Evolutionary conservation across 2,329 filamentous ascomycete genomes (phyloP).

Genomic region (Penicillium italicum): DNA sequence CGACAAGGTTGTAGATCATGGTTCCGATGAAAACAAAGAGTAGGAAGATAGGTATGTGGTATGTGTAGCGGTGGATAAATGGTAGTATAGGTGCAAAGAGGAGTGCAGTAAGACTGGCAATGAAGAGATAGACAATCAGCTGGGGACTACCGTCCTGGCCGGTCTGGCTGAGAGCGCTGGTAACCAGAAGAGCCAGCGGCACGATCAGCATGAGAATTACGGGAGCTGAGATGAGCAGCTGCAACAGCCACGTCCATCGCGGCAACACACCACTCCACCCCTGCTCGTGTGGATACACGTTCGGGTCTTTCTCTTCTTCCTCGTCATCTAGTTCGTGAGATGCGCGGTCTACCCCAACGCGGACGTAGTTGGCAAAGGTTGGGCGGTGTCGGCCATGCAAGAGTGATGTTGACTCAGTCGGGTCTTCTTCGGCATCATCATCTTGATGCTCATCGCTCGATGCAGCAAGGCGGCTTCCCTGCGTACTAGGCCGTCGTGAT

Average conservation of each 20-base stretch:
- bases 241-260: conserved; percentile 80
- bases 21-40: conserved; percentile 70
- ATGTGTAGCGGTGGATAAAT: conserved; percentile 80
- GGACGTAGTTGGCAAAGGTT: conserved; percentile 56
- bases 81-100: conserved; percentile 73
- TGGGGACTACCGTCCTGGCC: conserved; percentile 75
- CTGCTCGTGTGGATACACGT: conserved; percentile 69
- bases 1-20: conserved; percentile 77
- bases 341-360: conserved; percentile 31
- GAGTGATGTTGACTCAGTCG: conserved; percentile 57
- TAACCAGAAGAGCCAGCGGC: conserved; percentile 70
- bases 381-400: conserved; percentile 49
- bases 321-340: conserved; percentile 27
- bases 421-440: conserved; percentile 36
- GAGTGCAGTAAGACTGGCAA: conserved; percentile 66
- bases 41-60: conserved; percentile 75
- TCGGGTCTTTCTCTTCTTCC: conserved; percentile 29
- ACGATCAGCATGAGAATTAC: conserved; percentile 73
- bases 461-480: conserved; percentile 43
- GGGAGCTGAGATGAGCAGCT: conserved; percentile 76
- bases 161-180: conserved; percentile 72
- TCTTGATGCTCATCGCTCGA: conserved; percentile 39
- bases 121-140: conserved; percentile 66
- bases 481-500: conserved; percentile 35
- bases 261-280: conserved; percentile 77